A percentile compares a stretch with the other conserved stretches of the same genome.
phyloP scores from a whole-genome alignment of 495 filamentous ascomycete species.

The Xylaria cubensis region DNA sequence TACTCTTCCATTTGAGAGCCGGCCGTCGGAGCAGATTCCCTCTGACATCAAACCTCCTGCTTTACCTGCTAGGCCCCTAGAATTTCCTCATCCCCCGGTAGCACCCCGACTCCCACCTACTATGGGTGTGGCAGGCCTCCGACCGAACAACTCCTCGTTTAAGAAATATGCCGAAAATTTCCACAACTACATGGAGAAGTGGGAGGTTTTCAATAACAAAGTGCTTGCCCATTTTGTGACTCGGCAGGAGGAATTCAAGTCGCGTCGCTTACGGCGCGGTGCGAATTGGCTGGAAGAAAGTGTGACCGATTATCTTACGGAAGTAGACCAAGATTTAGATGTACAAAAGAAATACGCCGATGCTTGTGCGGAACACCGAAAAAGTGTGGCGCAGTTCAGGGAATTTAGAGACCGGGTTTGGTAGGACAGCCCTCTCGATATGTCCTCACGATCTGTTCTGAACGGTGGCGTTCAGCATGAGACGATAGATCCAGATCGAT shows the following conservation, averaged over 20 bases:
- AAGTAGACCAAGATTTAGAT: conserved; percentile 26
- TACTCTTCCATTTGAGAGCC: conserved; percentile 76
- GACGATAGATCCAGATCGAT: background rate
- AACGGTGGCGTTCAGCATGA: background rate
- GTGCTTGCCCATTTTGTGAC: conserved; percentile 72
- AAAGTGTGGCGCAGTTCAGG: conserved; percentile 17
- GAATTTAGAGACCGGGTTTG: conserved; percentile 29
- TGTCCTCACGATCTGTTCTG: background rate
- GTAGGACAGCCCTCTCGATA: conserved; percentile 11
- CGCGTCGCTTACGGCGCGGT: conserved; percentile 48
- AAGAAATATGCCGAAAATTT: conserved; percentile 67
- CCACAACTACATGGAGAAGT: conserved; percentile 71
- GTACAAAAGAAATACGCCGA: conserved; percentile 25
- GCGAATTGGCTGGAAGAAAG: conserved; percentile 53
- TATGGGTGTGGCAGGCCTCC: conserved; percentile 42
- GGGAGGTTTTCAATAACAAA: conserved; percentile 67
- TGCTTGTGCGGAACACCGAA: conserved; percentile 26
- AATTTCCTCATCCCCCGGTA: conserved; percentile 68
- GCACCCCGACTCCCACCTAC: conserved; percentile 54
- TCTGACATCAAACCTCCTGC: conserved; percentile 40
- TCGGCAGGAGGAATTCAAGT: conserved; percentile 62
- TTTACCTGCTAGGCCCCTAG: conserved; percentile 47
- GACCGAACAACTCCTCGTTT: conserved; percentile 58
- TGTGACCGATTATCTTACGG: conserved; percentile 18
- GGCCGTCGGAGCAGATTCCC: conserved; percentile 56